Percentiles rank a stretch among this genome's conserved stretches.
phyloP scores from a whole-genome alignment of 257 asterid genomes.

The Apocynum venetum region DNA sequence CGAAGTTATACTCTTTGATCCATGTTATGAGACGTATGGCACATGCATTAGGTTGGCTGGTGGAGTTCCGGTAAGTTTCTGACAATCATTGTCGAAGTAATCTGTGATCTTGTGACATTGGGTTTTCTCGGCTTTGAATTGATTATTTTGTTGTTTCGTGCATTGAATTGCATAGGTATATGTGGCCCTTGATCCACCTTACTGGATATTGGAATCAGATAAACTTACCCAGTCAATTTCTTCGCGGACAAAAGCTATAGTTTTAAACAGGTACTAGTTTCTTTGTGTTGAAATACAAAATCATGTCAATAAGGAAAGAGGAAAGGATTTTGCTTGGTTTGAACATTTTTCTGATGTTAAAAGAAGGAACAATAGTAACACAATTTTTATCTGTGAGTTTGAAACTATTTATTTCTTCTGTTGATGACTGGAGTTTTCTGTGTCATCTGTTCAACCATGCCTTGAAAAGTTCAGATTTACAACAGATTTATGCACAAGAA shows the following conservation, averaged over 20 bases:
- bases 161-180: slow-evolving; percentile 48
- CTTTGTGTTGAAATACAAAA: background rate
- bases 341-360: background rate
- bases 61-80: slow-evolving; percentile 75
- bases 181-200: slow-evolving; percentile 81
- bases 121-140: background rate
- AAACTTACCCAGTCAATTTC: slow-evolving; percentile 57
- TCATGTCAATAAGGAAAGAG: background rate
- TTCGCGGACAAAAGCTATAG: slow-evolving; percentile 63
- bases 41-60: slow-evolving; percentile 85
- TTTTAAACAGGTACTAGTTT: slow-evolving; percentile 69
- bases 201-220: slow-evolving; percentile 58
- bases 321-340: background rate
- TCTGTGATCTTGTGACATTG: background rate
- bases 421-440: background rate
- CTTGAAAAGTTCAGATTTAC: background rate
- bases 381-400: background rate
- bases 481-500: background rate
- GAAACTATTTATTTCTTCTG: background rate
- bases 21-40: slow-evolving; percentile 76
- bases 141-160: slow-evolving; percentile 12
- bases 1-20: slow-evolving; percentile 85
- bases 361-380: background rate
- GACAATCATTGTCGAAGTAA: background rate
- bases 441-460: background rate